Evolutionary conservation across 2,329 filamentous ascomycete genomes (phyloP), one percentile per base, ranked within the genome.

Genomic region (Microthyrium microscopicum): DNA sequence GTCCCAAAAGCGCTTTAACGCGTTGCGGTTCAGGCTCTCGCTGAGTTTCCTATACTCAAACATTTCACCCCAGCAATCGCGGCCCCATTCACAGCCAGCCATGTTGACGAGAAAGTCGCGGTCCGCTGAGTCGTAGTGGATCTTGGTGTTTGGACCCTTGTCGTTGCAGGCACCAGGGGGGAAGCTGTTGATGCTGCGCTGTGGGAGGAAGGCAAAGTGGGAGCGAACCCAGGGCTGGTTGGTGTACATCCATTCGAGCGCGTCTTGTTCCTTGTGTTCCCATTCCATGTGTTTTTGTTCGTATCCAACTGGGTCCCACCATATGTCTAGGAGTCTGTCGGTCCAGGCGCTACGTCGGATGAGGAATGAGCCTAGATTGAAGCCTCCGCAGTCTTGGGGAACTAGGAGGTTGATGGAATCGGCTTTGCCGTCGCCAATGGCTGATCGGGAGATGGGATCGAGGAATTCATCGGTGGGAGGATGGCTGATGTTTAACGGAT

Each of bases 231-330:
- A 98, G 1, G 89, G 82, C 52, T 95, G 87, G 35, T 77, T 78
- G 37, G 66, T 70, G 59, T 98, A 98, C 41, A 98, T 66, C 57
- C 92, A 79, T 58, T 94, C 85, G 26, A 98, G 61, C 2, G 85
- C 83, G 50, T 95, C 85, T 57, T 98, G 89, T 55, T 98, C 89
- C 54, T 95, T 95, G 63, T 98, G 89, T 49, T 89, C 85, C 89
- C 89, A 98, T 41, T 89, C 72, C 85, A 94, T 94, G 54, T 98
- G 89, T 52, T 84, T 91, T 58, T 98, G 89, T 58, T 98, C 89
- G 54, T 98, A 98, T 37, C 78, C 73, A 20, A 95, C 85, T 0
- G 89, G 89, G 48, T 98, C 89, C 89, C 89, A 98, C 89, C 89
- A 98, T 33, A 93, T 69, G 49, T 98, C 89, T 22, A 98, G 69